A percentile compares a stretch with the other conserved stretches of the same genome.
These are phyloP conservation scores for Rhodotorula mucilaginosa DNA, from an alignment of 1,284 basidiomycete genomes.

Conservation along the genomic window DNA sequence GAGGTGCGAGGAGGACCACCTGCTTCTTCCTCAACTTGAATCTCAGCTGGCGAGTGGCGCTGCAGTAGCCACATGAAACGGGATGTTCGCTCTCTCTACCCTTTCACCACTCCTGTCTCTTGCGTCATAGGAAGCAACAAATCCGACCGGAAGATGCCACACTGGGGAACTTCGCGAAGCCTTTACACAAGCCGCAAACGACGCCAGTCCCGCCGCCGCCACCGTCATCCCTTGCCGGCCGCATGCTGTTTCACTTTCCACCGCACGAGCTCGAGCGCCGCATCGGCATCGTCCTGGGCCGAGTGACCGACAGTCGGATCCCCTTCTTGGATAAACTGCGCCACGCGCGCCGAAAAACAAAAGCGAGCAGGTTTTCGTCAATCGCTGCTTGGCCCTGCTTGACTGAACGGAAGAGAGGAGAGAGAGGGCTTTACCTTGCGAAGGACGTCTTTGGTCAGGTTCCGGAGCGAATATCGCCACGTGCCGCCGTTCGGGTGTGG, in stretches of 20 bases:
- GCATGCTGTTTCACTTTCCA: conserved; percentile 51
- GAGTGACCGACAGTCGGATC: conserved; percentile 29
- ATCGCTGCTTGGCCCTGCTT: not conserved
- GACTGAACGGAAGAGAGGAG: too few species aligned
- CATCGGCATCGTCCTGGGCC: conserved; percentile 46
- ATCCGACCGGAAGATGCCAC: too few species aligned
- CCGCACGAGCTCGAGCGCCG: conserved; percentile 76
- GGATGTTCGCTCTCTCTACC: too few species aligned
- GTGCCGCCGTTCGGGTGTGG: conserved; percentile 75
- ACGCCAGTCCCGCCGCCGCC: not conserved
- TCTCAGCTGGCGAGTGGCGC: too few species aligned
- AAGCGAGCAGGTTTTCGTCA: too few species aligned
- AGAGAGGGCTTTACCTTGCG: conserved; percentile 19
- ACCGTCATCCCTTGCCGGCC: not conserved
- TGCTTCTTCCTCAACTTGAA: too few species aligned
- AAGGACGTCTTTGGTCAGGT: conserved; percentile 55
- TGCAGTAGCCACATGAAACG: too few species aligned
- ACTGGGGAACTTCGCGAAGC: too few species aligned
- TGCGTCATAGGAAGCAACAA: too few species aligned
- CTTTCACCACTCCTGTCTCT: too few species aligned
- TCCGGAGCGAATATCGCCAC: conserved; percentile 70
- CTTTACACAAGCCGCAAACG: too few species aligned
- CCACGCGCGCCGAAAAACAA: not conserved
- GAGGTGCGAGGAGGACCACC: too few species aligned
- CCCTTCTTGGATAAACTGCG: conserved; percentile 39